A percentile compares a stretch with the other conserved stretches of the same genome.
phyloP scores from a whole-genome alignment of 2,329 filamentous ascomycete genomes.

The Clonostachys solani region DNA sequence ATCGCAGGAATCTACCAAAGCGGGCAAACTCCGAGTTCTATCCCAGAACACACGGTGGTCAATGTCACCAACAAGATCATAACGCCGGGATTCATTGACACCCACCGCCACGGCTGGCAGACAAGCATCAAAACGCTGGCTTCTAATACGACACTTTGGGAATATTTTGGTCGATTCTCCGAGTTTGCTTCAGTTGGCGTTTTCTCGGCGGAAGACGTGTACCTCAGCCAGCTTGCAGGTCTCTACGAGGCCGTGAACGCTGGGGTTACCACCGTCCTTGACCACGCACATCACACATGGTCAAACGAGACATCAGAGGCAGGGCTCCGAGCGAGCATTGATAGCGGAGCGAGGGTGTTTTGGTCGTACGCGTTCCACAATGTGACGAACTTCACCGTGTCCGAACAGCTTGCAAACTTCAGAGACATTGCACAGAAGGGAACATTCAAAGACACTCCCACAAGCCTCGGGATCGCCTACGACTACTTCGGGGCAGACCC shows the following conservation, averaged over 20 bases:
- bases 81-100: constrained; percentile 51
- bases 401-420: constrained; percentile 4
- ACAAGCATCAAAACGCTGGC: constrained; percentile 48
- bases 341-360: constrained; percentile 42
- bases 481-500: constrained; percentile 26
- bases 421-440: not conserved
- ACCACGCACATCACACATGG: constrained; percentile 48
- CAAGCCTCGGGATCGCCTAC: constrained; percentile 34
- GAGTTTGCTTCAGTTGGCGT: constrained; percentile 17
- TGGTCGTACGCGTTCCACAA: constrained; percentile 38
- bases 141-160: constrained; percentile 43
- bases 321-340: constrained; percentile 33
- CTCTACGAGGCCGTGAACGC: constrained; percentile 46
- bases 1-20: constrained; percentile 22
- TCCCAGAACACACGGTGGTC: constrained; percentile 18
- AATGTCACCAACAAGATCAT: constrained; percentile 47
- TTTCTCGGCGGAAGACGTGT: constrained; percentile 38
- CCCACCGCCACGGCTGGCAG: constrained; percentile 52
- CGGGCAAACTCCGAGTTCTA: constrained; percentile 6
- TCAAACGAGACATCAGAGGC: constrained; percentile 33
- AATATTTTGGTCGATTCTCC: constrained; percentile 39
- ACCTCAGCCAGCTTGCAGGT: constrained; percentile 38
- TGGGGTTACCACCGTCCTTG: constrained; percentile 47
- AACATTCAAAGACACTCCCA: constrained; percentile 8
- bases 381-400: constrained; percentile 2